Base-by-base conservation (phyloP, 495 filamentous ascomycete genomes). In the Glonium stellatum region DNA sequence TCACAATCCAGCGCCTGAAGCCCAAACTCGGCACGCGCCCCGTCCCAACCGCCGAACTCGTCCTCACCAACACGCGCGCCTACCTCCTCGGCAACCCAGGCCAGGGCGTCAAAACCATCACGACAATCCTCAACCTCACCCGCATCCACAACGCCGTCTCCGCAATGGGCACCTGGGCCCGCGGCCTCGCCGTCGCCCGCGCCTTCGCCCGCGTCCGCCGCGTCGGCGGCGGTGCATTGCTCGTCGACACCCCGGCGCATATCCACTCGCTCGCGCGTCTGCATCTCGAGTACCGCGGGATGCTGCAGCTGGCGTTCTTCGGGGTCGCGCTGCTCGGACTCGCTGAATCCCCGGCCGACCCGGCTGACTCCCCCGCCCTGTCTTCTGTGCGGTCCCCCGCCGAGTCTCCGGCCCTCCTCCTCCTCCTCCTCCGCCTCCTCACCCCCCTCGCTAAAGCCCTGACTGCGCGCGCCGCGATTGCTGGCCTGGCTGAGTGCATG, bases 21-120 rank as follows among this genome's bases (percentile, higher is more conserved):
- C 78, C 79, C 63, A 89, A 89, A 60, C 75, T 89, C 36, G 87
- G 87, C 49, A 88, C 87, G 1, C 82, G 81, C 54, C 73, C 83
- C 19, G 69, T 89, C 0, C 87, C 86, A 0, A 89, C 86, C 0
- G 87, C 86, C 4, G 87, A 90, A 60, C 75, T 89, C 5, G 83
- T 85, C 54, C 75, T 85, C 21, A 73, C 73, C 12, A 76, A 74
- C 15, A 82, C 81, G 72, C 79, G 87, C 19, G 87, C 77, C 1
- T 84, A 84, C 70, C 72, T 88, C 4, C 71, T 90, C 44, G 87
- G 87, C 21, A 68, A 72, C 10, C 70, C 84, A 44, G 85, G 86
- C 34, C 71, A 80, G 13, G 87, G 87, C n/a, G 77, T 87, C 19
- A 77, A 77, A 44, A 83, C 84, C 60, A 86, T 90, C 57, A 73